Base-by-base conservation (phyloP, 257 asterid species). In the Euphrasia confusa region DNA sequence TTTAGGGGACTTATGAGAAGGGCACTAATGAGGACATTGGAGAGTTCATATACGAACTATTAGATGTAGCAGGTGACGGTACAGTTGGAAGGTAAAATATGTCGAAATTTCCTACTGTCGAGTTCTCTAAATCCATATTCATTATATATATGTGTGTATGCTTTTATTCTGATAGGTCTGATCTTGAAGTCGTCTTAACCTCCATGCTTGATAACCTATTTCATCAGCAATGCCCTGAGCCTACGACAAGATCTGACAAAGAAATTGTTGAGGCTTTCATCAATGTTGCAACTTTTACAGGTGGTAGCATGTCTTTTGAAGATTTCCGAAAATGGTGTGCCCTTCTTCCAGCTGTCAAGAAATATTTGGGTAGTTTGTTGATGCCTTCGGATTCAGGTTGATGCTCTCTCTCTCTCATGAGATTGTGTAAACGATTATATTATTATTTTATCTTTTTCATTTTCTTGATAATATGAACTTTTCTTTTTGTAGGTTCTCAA, bases 11-110 rank as follows among this genome's bases (percentile, higher is more conserved):
- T 40, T 92, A 87, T 66, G 96, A 89, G 81, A 92, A 89, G 81
- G 97, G 99, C 60, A 81, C 97, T 27, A 84, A 79, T 10, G 79
- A 80, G 75, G 99, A 92, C 28, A 86, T 92, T 63, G 99, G 85
- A 69, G 95, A 85, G 72, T 92, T 92, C 79, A 80, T 92, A 55
- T 89, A 83, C 84, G 89, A 83, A 70, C 50, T 86, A 68, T 74
- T 89, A 68, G 94, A 92, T 77, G 85, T 84, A 67, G 72, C 80
- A 27, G 85, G 62, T 56, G 95, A 92, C 63, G 89, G 99, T 24
- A 35, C 57, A 5, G 87, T 86, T 67, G 76, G 79, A 75, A 81
- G 99, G 97, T 88, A 77, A 65, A 54, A 61, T 37, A 37, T 61
- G 63, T 47, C 54, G 28, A 33, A 37, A 64, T 37, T 40, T 72